Evolutionary conservation across 2,329 filamentous ascomycete genomes (phyloP).

Genomic region (Chalara sp.): DNA sequence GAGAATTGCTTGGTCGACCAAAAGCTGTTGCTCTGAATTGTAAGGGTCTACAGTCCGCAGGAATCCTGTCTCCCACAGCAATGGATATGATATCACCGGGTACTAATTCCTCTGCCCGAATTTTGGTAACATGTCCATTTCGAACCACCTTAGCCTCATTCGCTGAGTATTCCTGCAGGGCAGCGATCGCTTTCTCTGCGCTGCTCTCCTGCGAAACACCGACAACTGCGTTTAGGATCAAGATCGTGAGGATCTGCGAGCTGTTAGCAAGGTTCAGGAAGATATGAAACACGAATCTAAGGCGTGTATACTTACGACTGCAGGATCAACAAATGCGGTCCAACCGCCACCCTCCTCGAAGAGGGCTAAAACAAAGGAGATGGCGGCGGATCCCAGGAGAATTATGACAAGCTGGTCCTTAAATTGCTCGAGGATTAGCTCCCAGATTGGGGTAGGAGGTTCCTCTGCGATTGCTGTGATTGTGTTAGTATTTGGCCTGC

Average conservation of each 20-base stretch:
- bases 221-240: conserved; percentile 93
- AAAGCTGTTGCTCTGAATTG: conserved; percentile 96
- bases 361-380: conserved; percentile 88
- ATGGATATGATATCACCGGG: conserved; percentile 89
- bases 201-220: conserved; percentile 98
- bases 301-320: conserved; percentile 61
- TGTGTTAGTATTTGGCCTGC: conserved; percentile 14
- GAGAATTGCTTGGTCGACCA: conserved; percentile 92
- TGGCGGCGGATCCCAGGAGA: conserved; percentile 81
- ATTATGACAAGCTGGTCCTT: conserved; percentile 98
- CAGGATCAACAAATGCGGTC: conserved; percentile 95
- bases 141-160: conserved; percentile 94
- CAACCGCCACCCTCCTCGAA: conserved; percentile 91
- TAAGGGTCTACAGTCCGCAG: conserved; percentile 82
- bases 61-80: conserved; percentile 84
- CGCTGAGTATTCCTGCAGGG: conserved; percentile 96
- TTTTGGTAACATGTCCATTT: conserved; percentile 63
- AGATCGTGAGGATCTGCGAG: conserved; percentile 82
- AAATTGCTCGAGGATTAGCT: conserved; percentile 96
- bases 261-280: conserved; percentile 9
- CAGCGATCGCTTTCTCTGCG: conserved; percentile 96
- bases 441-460: conserved; percentile 90
- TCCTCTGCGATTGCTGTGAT: conserved; percentile 69
- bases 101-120: conserved; percentile 96
- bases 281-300: neutral